Conservation (phyloP, 2,329 filamentous ascomycete genomes). For the Hypoxylon sp. region DNA sequence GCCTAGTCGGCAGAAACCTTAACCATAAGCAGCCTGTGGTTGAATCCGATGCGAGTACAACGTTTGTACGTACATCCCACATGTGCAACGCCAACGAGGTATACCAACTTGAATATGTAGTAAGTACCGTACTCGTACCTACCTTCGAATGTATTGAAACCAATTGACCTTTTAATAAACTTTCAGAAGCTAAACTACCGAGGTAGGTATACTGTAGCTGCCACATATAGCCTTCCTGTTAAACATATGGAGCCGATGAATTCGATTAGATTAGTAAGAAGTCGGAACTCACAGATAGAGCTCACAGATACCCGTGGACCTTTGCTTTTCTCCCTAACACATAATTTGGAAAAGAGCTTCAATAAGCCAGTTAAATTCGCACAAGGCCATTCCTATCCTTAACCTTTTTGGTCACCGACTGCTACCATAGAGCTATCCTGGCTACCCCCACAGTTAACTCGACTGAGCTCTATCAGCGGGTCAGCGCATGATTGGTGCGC, state of each 20-base stretch:
- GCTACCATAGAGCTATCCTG: conserved; percentile 37
- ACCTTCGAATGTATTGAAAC: neutral
- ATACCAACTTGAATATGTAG: neutral
- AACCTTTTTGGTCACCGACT: conserved; percentile 42
- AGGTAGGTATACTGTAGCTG: neutral
- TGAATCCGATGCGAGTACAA: conserved; percentile 13
- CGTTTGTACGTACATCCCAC: conserved; percentile 7
- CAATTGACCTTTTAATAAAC: too few relatives aligned
- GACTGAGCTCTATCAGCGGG: conserved; percentile 38
- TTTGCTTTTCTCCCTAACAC: conserved; percentile 6
- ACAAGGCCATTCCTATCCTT: conserved; percentile 30
- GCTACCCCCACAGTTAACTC: conserved; percentile 37
- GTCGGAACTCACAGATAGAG: conserved; percentile 1
- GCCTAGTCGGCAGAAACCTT: conserved; percentile 32
- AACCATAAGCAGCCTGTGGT: conserved; percentile 24
- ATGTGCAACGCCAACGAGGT: conserved; percentile 3
- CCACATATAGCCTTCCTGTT: conserved; percentile 16
- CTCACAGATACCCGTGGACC: neutral
- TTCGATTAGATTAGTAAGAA: conserved; percentile 27
- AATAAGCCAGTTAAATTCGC: conserved; percentile 23
- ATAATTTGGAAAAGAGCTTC: conserved; percentile 1
- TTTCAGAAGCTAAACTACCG: neutral
- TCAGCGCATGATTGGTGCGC: conserved; percentile 38
- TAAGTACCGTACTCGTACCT: neutral
- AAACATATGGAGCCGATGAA: conserved; percentile 8